These are phyloP conservation scores for Colletotrichum tamarilloi DNA, from an alignment of 2,329 filamentous ascomycete genomes.

Conservation along the genomic window DNA sequence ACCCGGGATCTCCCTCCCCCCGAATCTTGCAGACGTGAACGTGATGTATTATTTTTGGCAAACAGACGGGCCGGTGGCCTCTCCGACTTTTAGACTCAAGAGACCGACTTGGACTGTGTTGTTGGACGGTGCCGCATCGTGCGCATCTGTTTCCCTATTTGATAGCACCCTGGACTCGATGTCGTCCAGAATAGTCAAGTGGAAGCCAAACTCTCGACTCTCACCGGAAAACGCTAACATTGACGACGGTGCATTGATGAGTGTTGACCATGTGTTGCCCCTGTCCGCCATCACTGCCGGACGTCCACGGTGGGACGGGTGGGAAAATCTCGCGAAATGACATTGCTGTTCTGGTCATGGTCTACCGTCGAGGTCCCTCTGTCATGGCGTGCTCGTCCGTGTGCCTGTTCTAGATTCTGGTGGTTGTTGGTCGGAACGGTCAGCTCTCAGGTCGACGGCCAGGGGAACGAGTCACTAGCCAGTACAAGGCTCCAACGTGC, in stretches of 20 bases:
- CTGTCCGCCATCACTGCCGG: background rate
- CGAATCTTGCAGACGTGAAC: slow-evolving; percentile 17
- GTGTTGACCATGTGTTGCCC: background rate
- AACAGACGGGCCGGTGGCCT: slow-evolving; percentile 2
- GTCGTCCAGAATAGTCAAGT: background rate
- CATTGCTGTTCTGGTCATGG: slow-evolving; percentile 34
- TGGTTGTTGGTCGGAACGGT: background rate
- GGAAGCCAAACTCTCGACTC: slow-evolving; percentile 3
- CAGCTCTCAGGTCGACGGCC: background rate
- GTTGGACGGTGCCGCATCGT: background rate
- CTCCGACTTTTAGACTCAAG: too few relatives aligned
- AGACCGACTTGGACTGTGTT: too few relatives aligned
- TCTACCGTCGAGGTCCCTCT: slow-evolving; percentile 27
- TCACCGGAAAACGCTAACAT: slow-evolving; percentile 3
- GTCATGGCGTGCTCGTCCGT: background rate
- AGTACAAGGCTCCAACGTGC: background rate
- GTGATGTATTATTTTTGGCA: background rate
- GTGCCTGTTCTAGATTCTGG: background rate
- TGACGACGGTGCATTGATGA: slow-evolving; percentile 2
- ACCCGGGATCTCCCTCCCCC: slow-evolving; percentile 11
- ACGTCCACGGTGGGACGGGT: slow-evolving; percentile 15
- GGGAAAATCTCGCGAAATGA: slow-evolving; percentile 24
- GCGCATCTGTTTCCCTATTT: background rate
- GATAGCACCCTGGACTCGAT: background rate
- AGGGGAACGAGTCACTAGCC: background rate